phyloP scores from a whole-genome alignment of 2,329 filamentous ascomycete genomes.

The Verticillium dahliae region DNA sequence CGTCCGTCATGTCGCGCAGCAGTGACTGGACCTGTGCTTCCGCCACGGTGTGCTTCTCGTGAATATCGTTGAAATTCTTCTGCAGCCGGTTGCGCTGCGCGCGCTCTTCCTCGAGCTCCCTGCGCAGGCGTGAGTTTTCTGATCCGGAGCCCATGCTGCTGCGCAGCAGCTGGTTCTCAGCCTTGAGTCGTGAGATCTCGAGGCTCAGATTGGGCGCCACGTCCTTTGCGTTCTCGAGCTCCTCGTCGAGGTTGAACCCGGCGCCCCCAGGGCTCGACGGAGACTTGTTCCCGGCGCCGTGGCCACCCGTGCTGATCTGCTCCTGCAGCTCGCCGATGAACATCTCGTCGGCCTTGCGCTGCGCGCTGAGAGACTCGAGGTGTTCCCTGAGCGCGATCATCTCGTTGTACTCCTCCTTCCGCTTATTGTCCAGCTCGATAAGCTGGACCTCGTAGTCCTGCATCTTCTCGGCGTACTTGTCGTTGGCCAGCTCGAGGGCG shows the following conservation, averaged over 20 bases:
- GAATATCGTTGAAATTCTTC: conserved; percentile 47
- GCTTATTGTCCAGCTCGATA: conserved; percentile 32
- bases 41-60: conserved; percentile 50
- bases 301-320: conserved; percentile 37
- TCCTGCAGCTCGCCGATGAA: conserved; percentile 55
- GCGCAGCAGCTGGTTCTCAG: conserved; percentile 54
- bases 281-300: conserved; percentile 3
- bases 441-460: conserved; percentile 27
- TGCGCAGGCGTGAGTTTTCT: conserved; percentile 46
- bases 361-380: conserved; percentile 30
- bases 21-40: conserved; percentile 48
- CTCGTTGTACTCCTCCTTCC: conserved; percentile 36
- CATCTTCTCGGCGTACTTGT: conserved; percentile 21
- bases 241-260: conserved; percentile 49
- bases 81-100: conserved; percentile 45
- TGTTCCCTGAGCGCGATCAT: conserved; percentile 34
- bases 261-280: background rate
- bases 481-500: conserved; percentile 25
- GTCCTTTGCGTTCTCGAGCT: conserved; percentile 44
- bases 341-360: conserved; percentile 42
- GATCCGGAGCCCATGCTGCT: conserved; percentile 46
- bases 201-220: conserved; percentile 36
- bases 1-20: conserved; percentile 25
- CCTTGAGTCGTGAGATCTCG: conserved; percentile 51
- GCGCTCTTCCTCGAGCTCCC: conserved; percentile 49